Evolutionary conservation across 805 yeast genomes (phyloP), one percentile per base, ranked within the genome.

Genomic region (Saccharomycopsis microspora): DNA sequence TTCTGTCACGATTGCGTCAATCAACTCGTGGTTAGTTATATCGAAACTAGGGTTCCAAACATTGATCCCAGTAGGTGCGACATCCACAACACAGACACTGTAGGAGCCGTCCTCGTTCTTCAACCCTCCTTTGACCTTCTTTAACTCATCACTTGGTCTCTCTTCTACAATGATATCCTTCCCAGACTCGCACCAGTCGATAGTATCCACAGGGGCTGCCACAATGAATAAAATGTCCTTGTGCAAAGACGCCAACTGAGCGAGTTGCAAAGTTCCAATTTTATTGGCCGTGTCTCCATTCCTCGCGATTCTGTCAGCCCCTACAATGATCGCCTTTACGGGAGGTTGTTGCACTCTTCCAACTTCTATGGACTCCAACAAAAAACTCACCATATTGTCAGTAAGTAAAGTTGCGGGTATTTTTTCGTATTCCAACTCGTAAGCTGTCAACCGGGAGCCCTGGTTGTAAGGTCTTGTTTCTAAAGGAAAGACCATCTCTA

Each of bases 1-100:
- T 64, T 90, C 97, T 0, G 97, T 90, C 35, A 90, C 86, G 51
- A 93, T 87, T 50, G 87, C 85, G 60, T 88, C 96, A 47, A 90
- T 88, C 37, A 82, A 66, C 41, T 72, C 73, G 57, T 81, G 80
- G 0, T 96, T 96, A 3, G 97, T 87, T 10, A 93, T 87, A 60
- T 90, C 98, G 58, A 90, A 90, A 0, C 97, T 83, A 0, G 98
- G 98, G 58, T 93, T 93, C 97, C 97, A 90, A 1, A 88, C 96
- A 4, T 72, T 67, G 33, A 89, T 82, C 0, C 82, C 84, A 1
- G 84, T 83, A 3, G 97, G 93, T 1, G 96, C 96, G 49, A 83
- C 74, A 38, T 85, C 83, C 9, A 88, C 83, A 19, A 78, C 19
- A 65, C 43, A 4, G 69, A 70, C 29, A 58, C 62, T 6, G 55